These are phyloP conservation scores for Neonectria neomacrospora DNA, from an alignment of 2,329 filamentous ascomycete genomes.

Conservation along the genomic window DNA sequence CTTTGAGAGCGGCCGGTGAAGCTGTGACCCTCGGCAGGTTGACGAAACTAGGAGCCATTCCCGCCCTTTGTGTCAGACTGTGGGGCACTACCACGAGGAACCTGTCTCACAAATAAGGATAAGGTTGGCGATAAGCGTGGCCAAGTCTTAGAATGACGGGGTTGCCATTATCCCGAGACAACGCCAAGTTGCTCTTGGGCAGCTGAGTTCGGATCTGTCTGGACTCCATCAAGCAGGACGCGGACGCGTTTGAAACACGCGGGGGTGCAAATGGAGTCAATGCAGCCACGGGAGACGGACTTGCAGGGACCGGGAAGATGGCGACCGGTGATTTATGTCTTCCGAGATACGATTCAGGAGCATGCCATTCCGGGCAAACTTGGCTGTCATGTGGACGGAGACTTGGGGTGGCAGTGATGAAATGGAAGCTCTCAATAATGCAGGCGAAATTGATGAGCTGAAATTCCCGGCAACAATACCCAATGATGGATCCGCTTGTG, in stretches of 20 bases:
- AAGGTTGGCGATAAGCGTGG: background rate
- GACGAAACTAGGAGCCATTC: background rate
- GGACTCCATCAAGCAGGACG: background rate
- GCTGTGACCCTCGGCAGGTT: background rate
- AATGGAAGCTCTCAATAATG: background rate
- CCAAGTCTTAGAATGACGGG: background rate
- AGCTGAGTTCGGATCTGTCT: background rate
- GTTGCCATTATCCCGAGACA: background rate
- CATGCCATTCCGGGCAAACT: background rate
- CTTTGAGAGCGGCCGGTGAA: background rate
- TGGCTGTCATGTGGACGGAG: background rate
- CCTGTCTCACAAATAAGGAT: background rate
- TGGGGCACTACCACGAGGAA: background rate
- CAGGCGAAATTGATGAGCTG: too few species aligned
- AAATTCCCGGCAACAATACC: too few species aligned
- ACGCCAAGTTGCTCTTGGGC: background rate
- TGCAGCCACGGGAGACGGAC: background rate
- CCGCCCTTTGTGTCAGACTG: background rate
- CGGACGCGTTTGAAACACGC: background rate
- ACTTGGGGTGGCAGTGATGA: background rate
- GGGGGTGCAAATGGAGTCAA: background rate
- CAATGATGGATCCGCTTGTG: too few species aligned
- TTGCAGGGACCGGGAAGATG: slow-evolving; percentile 2
- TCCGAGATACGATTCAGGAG: background rate
- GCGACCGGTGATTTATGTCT: background rate